Base-by-base conservation (phyloP, 495 filamentous ascomycete genomes). In the Rhizodiscina lignyota region DNA sequence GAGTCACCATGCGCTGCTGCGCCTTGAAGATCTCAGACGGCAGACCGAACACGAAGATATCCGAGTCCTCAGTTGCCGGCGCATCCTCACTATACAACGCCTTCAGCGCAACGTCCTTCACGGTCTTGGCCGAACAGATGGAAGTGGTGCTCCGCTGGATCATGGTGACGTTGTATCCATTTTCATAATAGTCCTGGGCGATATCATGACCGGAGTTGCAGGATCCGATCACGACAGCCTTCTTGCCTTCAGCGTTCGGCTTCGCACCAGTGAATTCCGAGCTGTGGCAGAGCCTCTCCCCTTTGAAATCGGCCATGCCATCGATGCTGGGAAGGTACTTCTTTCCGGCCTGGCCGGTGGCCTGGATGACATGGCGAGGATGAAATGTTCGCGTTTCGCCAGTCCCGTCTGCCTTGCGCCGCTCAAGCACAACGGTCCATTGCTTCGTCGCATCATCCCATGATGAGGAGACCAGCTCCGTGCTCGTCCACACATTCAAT, bases 151-250 rank as follows among this genome's bases (percentile, higher is more conserved):
- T 77, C 13, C 83, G 70, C 59, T 91, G 83, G 8, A 91, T 60
- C 47, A 91, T 72, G 5, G 81, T 87, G n/a, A 86, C 77, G n/a
- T 78, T 64, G 43, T 79, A 79, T 1, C 83, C 83, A 27, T 79
- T 73, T 47, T 87, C 80, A 50, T 72, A 74, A 48, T 65, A 87
- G 44, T 87, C 77, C 49, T 87, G 79, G 21, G 77, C 74, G 41
- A 91, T 91, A 49, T 91, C 83, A 44, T 86, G 74, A 8, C 64
- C 72, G 1, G 79, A 85, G 49, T 86, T 89, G 54, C 83, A 83
- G 20, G 72, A 75, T 3, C 83, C 83, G 4, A 92, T 66, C 0
- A 92, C 69, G 15, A 89, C 55, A 1, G 70, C 83, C 42, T 74
- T 79, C 48, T 75, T 81, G 1, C 68, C 70, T 16, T 61, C 60